These are phyloP conservation scores for Polytrichum formosum DNA, from an alignment of 225 moss, liverwort and hornwort species.

Conservation along the genomic window DNA sequence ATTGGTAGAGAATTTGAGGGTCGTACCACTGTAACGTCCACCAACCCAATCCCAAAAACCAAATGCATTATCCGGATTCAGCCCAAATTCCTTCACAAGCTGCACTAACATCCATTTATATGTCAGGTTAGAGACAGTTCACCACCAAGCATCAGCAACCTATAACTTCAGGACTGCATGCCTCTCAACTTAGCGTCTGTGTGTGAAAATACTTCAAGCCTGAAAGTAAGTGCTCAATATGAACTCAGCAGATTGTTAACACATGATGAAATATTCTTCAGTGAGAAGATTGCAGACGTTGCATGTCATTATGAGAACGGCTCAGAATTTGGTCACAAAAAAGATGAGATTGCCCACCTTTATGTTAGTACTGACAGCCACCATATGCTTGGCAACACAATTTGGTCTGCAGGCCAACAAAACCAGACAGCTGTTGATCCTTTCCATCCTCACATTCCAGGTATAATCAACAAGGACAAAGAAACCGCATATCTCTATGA, in stretches of 20 bases:
- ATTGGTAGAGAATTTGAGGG: no score
- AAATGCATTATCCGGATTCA: slow-evolving; percentile 88
- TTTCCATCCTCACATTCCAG: no score
- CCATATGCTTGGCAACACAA: slow-evolving; percentile 95
- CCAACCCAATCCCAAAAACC: slow-evolving; percentile 99
- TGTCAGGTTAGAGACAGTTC: not conserved
- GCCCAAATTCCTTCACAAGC: slow-evolving; percentile 97
- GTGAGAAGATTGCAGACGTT: no score
- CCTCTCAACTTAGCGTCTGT: no score
- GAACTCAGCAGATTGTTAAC: no score
- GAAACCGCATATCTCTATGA: not conserved
- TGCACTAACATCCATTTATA: slow-evolving; percentile 26
- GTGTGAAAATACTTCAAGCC: no score
- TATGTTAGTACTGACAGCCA: slow-evolving; percentile 94
- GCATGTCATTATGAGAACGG: no score
- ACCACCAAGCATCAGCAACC: no score
- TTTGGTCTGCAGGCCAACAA: slow-evolving; percentile 47
- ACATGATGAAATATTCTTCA: no score
- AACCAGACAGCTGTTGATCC: slow-evolving; percentile 10
- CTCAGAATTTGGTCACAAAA: no score
- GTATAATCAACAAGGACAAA: slow-evolving; percentile 10
- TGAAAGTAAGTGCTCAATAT: no score
- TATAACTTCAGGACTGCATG: no score
- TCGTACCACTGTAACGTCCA: slow-evolving; percentile 92
- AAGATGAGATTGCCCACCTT: slow-evolving; percentile 43